Conservation (phyloP, 495 filamentous ascomycete species). For the Apiosordaria backusii region DNA sequence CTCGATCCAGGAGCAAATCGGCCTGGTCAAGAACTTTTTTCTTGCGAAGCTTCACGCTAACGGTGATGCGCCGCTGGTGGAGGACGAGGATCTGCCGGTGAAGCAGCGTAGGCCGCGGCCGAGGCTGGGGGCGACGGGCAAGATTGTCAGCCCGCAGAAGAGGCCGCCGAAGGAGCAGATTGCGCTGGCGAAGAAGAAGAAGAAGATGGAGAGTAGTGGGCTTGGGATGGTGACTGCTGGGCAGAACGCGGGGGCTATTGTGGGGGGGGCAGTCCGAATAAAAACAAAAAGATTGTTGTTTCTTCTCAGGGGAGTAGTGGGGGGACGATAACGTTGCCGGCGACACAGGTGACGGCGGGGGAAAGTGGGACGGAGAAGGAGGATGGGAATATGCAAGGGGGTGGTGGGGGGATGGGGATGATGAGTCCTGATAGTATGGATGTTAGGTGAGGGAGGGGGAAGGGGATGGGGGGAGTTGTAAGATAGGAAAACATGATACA, state of each 20-base stretch:
- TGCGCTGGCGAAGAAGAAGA: conserved; percentile 71
- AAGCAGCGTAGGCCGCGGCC: conserved; percentile 92
- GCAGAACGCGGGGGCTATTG: not conserved
- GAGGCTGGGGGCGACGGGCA: conserved; percentile 89
- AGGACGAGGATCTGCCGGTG: conserved; percentile 90
- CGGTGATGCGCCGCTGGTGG: conserved; percentile 74
- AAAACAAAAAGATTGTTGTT: conserved; percentile 15
- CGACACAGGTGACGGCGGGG: not conserved
- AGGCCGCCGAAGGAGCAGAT: conserved; percentile 74
- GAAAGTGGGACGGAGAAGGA: conserved; percentile 6
- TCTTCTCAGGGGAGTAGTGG: conserved; percentile 5
- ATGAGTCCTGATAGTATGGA: conserved; percentile 67
- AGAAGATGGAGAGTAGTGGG: conserved; percentile 50
- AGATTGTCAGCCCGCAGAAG: conserved; percentile 89
- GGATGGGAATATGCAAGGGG: conserved; percentile 42
- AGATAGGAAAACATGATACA: not conserved
- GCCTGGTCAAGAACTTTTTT: conserved; percentile 85
- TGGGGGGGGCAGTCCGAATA: not conserved
- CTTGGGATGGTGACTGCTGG: conserved; percentile 39
- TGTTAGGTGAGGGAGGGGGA: not conserved
- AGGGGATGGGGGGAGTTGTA: not conserved
- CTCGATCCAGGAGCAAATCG: conserved; percentile 73
- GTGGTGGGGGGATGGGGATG: conserved; percentile 53
- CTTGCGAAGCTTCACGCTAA: conserved; percentile 78
- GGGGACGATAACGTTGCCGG: conserved; percentile 10